phyloP scores from a whole-genome alignment of 2,329 filamentous ascomycete species.

The Myotisia sp. region DNA sequence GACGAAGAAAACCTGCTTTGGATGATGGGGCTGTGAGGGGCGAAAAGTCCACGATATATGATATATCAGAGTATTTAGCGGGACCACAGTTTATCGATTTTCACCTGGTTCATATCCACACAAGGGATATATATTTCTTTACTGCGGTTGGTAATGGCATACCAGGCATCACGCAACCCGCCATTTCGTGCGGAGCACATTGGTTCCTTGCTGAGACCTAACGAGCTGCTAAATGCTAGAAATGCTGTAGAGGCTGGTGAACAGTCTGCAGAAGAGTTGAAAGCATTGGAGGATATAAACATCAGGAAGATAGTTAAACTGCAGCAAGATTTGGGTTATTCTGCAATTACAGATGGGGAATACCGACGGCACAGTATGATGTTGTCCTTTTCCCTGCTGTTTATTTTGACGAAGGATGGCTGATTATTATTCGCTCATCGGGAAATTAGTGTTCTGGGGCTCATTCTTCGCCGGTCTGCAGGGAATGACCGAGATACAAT shows the following conservation, averaged over 20 bases:
- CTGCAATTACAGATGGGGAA: conserved; percentile 54
- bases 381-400: too few species aligned
- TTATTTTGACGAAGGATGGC: too few species aligned
- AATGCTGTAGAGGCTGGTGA: conserved; percentile 43
- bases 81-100: too few species aligned
- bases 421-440: too few species aligned
- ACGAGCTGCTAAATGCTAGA: conserved; percentile 46
- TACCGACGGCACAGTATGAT: conserved; percentile 38
- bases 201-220: conserved; percentile 54
- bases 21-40: too few species aligned
- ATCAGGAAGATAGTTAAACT: conserved; percentile 51
- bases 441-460: conserved; percentile 44
- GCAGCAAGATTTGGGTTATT: conserved; percentile 49
- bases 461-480: conserved; percentile 42
- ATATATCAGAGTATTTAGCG: too few species aligned
- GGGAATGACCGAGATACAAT: conserved; percentile 40
- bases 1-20: too few species aligned
- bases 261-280: conserved; percentile 41
- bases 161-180: too few species aligned
- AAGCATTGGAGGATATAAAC: conserved; percentile 48
- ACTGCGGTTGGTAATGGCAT: too few species aligned
- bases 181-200: conserved; percentile 61
- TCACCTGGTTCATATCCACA: too few species aligned
- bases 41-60: too few species aligned
- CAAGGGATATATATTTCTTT: too few species aligned